Percentiles rank a stretch among this genome's conserved stretches.
These are phyloP conservation scores for Fusarium sp. DNA, from an alignment of 2,329 filamentous ascomycete species.

Conservation along the genomic window DNA sequence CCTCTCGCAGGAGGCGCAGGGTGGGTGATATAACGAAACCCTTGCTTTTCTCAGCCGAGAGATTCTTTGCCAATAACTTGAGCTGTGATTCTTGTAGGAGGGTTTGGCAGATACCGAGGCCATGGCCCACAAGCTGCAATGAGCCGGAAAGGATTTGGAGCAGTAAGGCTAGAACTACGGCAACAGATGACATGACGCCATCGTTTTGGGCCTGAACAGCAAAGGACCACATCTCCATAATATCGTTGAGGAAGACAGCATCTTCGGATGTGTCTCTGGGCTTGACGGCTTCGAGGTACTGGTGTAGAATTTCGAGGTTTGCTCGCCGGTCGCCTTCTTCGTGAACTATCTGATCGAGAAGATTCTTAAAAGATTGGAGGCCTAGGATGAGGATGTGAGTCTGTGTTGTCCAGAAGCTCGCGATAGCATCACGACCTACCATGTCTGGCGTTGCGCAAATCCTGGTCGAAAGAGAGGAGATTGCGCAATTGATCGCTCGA, in stretches of 20 bases:
- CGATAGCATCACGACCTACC: constrained; percentile 56
- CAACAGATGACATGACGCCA: constrained; percentile 80
- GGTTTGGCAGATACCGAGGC: constrained; percentile 82
- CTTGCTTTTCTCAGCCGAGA: constrained; percentile 84
- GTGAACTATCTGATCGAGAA: constrained; percentile 74
- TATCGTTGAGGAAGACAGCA: constrained; percentile 76
- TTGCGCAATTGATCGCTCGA: constrained; percentile 75
- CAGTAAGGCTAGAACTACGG: constrained; percentile 83
- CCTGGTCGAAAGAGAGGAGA: constrained; percentile 77
- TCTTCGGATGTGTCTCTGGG: constrained; percentile 59
- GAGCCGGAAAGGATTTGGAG: constrained; percentile 80
- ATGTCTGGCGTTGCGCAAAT: constrained; percentile 74
- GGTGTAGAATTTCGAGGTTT: constrained; percentile 70
- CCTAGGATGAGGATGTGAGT: constrained; percentile 54
- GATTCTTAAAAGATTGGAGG: constrained; percentile 75
- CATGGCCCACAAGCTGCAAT: constrained; percentile 79
- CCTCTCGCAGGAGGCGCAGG: constrained; percentile 84
- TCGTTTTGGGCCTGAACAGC: constrained; percentile 84
- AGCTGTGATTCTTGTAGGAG: constrained; percentile 84
- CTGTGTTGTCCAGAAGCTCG: not conserved
- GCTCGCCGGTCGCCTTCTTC: constrained; percentile 55
- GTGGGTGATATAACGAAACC: constrained; percentile 91
- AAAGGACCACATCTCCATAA: constrained; percentile 91
- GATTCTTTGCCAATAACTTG: constrained; percentile 80
- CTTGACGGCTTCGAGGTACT: constrained; percentile 72